Percentiles rank a stretch among this genome's conserved stretches.
phyloP scores from a whole-genome alignment of 352 stramenopile genomes.

The Globisporangium middletonii region DNA sequence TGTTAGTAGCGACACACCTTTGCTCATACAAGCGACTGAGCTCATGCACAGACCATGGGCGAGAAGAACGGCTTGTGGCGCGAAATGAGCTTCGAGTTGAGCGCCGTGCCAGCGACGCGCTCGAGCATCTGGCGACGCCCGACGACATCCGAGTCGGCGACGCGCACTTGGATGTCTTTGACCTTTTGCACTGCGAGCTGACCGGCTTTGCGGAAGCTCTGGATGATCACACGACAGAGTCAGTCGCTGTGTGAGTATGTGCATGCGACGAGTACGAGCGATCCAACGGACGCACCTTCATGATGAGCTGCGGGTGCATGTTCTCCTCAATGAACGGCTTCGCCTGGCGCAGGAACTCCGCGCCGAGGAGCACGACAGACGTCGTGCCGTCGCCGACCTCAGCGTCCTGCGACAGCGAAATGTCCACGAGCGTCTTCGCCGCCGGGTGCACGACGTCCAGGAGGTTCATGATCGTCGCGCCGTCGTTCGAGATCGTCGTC shows the following conservation, averaged over 20 bases:
- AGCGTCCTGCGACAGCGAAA: constrained; percentile 91
- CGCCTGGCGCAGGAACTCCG: constrained; percentile 95
- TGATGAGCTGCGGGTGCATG: constrained; percentile 91
- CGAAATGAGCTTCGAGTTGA: constrained; percentile 99
- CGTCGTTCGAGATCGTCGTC: constrained; percentile 99
- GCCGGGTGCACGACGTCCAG: constrained; percentile 98
- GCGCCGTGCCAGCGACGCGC: constrained; percentile 91
- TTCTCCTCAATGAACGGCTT: constrained; percentile 99
- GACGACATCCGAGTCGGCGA: constrained; percentile 76
- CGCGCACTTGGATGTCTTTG: constrained; percentile 76
- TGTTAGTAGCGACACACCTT: background rate
- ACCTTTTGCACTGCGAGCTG: constrained; percentile 84
- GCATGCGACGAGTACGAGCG: background rate
- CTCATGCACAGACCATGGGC: constrained; percentile 81
- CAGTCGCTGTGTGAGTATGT: background rate
- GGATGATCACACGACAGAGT: background rate
- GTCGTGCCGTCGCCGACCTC: constrained; percentile 94
- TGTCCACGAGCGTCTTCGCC: constrained; percentile 98
- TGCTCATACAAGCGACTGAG: background rate
- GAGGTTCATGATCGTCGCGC: constrained; percentile 98
- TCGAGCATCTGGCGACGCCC: constrained; percentile 86
- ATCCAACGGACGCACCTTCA: constrained; percentile 35
- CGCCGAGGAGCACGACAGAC: constrained; percentile 95
- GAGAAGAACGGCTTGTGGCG: constrained; percentile 97
- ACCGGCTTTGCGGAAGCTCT: constrained; percentile 83